phyloP scores from a whole-genome alignment of 1,284 basidiomycete species.

The Microbotryomycetes sp. region DNA sequence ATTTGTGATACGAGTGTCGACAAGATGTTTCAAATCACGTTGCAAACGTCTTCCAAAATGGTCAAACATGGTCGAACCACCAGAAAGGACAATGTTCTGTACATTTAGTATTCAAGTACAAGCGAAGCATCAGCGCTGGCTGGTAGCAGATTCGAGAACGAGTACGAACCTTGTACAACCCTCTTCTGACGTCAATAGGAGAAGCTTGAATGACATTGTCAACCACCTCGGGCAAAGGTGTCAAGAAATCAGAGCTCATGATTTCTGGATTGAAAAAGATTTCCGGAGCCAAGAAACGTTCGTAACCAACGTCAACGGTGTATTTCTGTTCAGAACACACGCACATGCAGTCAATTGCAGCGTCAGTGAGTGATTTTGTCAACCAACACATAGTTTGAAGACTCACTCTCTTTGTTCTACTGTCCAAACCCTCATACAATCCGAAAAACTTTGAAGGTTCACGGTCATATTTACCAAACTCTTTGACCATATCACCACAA shows the following conservation, averaged over 20 bases:
- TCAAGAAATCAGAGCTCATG: conserved; percentile 94
- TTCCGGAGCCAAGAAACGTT: conserved; percentile 97
- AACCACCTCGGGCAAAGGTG: conserved; percentile 92
- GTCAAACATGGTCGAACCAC: conserved; percentile 97
- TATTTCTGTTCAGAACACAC: conserved; percentile 59
- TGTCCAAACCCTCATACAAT: conserved; percentile 86
- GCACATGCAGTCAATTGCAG: neutral
- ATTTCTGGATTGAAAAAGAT: conserved; percentile 99
- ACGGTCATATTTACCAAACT: conserved; percentile 95
- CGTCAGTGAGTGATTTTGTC: conserved; percentile 5
- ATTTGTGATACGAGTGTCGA: conserved; percentile 79
- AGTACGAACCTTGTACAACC: conserved; percentile 73
- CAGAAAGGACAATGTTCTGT: conserved; percentile 86
- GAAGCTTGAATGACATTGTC: conserved; percentile 93
- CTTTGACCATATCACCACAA: conserved; percentile 98
- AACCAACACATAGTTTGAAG: neutral
- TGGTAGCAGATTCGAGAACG: too few relatives aligned
- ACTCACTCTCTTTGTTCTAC: conserved; percentile 80
- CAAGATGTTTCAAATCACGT: conserved; percentile 88
- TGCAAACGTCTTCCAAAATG: conserved; percentile 94
- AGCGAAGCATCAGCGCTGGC: neutral
- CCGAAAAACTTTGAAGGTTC: conserved; percentile 97
- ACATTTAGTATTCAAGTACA: neutral
- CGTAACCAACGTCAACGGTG: conserved; percentile 88
- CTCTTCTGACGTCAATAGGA: conserved; percentile 90